Evolutionary conservation across 495 filamentous ascomycete genomes (phyloP).

Genomic region (Penicillium lagena): DNA sequence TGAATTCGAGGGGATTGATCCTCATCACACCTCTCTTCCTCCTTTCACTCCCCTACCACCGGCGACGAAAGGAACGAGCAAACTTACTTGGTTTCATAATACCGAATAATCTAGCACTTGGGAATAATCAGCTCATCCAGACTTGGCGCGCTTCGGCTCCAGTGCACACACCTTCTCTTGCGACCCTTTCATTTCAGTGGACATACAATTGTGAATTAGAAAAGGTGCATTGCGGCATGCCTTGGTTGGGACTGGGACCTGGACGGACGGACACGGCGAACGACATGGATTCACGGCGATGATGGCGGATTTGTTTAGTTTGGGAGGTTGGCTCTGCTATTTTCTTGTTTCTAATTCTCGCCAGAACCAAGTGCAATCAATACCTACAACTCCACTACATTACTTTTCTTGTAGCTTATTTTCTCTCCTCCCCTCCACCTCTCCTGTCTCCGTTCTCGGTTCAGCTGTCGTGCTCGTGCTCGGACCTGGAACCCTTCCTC

Average conservation of each 20-base stretch:
- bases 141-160: neutral
- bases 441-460: constrained; percentile 18
- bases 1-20: too few species aligned
- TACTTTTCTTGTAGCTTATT: neutral
- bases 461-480: constrained; percentile 14
- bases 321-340: too few species aligned
- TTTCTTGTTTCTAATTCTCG: too few species aligned
- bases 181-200: constrained; percentile 13
- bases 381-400: too few species aligned
- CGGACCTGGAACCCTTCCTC: constrained; percentile 29
- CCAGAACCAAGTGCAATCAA: too few species aligned
- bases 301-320: neutral
- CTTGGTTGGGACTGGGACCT: constrained; percentile 18
- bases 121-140: too few species aligned
- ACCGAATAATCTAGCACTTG: too few species aligned
- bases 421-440: neutral
- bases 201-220: constrained; percentile 31
- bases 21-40: too few species aligned
- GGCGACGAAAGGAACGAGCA: too few species aligned
- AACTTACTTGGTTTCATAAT: too few species aligned
- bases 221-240: constrained; percentile 29
- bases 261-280: constrained; percentile 22
- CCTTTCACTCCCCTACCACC: too few species aligned
- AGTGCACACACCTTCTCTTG: neutral
- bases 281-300: constrained; percentile 20